A percentile compares a stretch with the other conserved stretches of the same genome.
These are phyloP conservation scores for Pyricularia sp. DNA, from an alignment of 2,329 filamentous ascomycete genomes.

Conservation along the genomic window DNA sequence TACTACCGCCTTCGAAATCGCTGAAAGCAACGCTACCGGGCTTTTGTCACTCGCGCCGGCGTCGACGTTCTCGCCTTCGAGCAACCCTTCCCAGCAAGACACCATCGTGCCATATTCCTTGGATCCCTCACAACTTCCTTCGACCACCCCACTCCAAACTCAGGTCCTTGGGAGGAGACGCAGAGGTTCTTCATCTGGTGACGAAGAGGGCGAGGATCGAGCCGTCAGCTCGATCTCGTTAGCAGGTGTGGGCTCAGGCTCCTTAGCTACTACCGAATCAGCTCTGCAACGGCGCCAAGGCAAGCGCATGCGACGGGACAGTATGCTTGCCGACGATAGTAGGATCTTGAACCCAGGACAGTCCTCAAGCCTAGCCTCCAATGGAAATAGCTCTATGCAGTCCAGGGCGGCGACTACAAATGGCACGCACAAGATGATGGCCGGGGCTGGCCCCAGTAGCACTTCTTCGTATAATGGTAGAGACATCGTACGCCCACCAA, in stretches of 20 bases:
- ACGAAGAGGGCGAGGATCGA: conserved; percentile 1
- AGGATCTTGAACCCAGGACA: neutral
- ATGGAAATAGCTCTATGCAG: neutral
- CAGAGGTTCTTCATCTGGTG: neutral
- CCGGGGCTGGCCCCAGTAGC: neutral
- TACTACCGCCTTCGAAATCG: neutral
- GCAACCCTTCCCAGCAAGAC: neutral
- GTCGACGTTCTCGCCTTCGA: neutral
- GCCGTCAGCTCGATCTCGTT: neutral
- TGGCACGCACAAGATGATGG: conserved; percentile 1
- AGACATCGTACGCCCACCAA: neutral
- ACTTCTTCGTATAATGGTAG: conserved; percentile 1
- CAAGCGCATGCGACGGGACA: conserved; percentile 3
- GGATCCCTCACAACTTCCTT: neutral
- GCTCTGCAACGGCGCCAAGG: neutral
- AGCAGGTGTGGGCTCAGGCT: neutral
- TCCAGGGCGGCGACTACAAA: neutral
- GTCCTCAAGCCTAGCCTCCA: neutral
- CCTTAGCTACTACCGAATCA: conserved; percentile 1
- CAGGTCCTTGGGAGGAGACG: conserved; percentile 3
- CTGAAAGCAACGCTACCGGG: neutral
- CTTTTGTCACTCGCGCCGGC: neutral
- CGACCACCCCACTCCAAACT: neutral
- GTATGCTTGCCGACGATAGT: conserved; percentile 3
- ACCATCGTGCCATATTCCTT: neutral